Evolutionary conservation across 306 rosid genomes (phyloP), one percentile per base, ranked within the genome.

Genomic region (Lablab purpureus): DNA sequence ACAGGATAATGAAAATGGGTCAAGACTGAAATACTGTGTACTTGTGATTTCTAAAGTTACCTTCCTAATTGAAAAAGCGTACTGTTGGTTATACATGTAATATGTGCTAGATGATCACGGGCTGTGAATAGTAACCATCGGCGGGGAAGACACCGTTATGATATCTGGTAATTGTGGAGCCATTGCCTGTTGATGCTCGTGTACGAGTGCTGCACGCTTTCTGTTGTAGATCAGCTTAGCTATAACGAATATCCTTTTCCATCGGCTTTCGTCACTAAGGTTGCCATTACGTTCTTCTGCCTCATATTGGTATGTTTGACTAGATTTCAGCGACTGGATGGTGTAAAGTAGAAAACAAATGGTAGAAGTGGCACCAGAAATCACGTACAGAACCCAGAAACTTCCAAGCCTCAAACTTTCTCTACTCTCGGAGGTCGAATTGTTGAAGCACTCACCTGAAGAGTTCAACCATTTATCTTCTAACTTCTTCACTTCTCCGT

Each of bases 321-420:
- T 64, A 25, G 64, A 59, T 52, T 50, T 75, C 12, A 30, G 60
- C 0, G 80, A 79, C 19, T 73, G 69, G 59, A 81, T 60, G 21
- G 73, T 25, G 34, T 86, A 71, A 43, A 86, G 2, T 47, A 92
- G 47, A 23, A 88, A 58, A 75, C 93, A 87, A 30, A 86, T 52
- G 2, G 94, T 87, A 14, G 89, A 88, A 66, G 84, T 86, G 32
- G 64, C 80, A 37, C 85, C 91, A 46, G 91, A 88, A 54, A 88
- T 79, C 8, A 85, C 84, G 66, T 55, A 90, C 56, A 92, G 88
- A 58, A 81, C 82, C 94, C 87, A 83, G 51, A 92, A 89, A 79
- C 87, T 88, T 13, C 50, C 69, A 36, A 89, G 79, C 76, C 66
- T 84, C 84, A 88, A 75, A 47, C 88, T 83, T 54, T 80, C 76